Evolutionary conservation across 2,329 filamentous ascomycete genomes (phyloP), one percentile per base, ranked within the genome.

Genomic region (Nigrospora oryzae): DNA sequence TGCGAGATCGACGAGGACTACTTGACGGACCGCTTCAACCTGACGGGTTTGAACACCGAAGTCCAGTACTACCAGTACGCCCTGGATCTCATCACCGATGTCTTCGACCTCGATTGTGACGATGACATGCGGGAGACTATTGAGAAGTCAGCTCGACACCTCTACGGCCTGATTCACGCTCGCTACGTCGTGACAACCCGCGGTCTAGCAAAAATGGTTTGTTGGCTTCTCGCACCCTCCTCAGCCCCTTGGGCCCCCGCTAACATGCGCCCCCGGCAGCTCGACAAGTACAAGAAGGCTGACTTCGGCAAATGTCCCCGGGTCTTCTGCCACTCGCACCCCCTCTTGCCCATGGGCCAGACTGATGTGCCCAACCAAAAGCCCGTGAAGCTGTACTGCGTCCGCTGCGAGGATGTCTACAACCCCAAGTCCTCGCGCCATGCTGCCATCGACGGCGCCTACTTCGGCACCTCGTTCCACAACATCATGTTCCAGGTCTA

Each of bases 1-100:
- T 98, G 93, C 78, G 93, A 98, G 64, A 97, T 98, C 59, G 93
- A 98, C 67, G 93, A 98, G 65, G 93, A 98, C 59, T 98, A 98
- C 67, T 77, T 98, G 39, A 97, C 90, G 42, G 93, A 98, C 65
- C 84, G 93, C 42, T 98, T 98, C 78, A 98, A 98, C 69, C 74
- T 98, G 49, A 98, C 93, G 1, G 93, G 93, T 34, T 79, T 98
- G 42, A 96, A 97, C 68, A 91, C 89, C 33, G 93, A 98, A 64
- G 93, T 98, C 13, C 88, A 95, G 61, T 96, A 97, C 73, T 98
- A 98, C 61, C 93, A 98, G 67, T 96, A 98, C 79, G 93, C 93
- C 14, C 79, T 98, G 38, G 93, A 98, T 62, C 81, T 98, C 14
- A 89, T 98, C 46, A 98, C 93, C 42, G 93, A 98, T 59, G 91